Base-by-base conservation (phyloP, 2,329 filamentous ascomycete species). In the Chrysosphaeria jannelii region DNA sequence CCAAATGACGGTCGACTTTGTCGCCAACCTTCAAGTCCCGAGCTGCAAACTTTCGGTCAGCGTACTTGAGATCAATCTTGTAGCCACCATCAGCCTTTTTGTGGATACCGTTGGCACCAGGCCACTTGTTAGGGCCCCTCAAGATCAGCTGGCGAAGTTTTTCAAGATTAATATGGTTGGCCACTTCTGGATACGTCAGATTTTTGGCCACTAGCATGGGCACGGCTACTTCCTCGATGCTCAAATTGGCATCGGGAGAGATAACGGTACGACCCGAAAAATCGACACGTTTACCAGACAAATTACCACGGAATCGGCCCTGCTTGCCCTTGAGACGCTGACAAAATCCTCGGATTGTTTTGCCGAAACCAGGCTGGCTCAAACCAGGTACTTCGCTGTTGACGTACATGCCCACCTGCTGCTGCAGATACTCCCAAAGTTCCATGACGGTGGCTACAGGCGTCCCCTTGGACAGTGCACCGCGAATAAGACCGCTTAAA, bases 241-340 rank as follows among this genome's bases (percentile, higher is more conserved):
- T 66, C 23, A 97, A 44, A 35, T 97, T 97, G 3, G 85, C 85
- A 43, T 97, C 85, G 0, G 85, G 85, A 1, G 79, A 90, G 43
- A 97, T 97, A 43, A 97, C 85, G 1, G 85, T 97, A 41, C 85
- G 66, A 10, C 78, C 85, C 8, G 85, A 97, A 44, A 93, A 97
- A 40, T 97, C 81, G 25, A 97, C 85, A 57, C 85, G 81, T 46
- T 97, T 97, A 40, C 85, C 85, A 0, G 81, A 93, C 28, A 97
- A 45, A 36, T 97, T 97, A 28, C 88, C 85, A 47, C 85, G 69
- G 45, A 97, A 97, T 25, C 85, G 74, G 25, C 85, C 85, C 39
- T 93, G 81, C 39, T 97, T 97, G 34, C 85, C 85, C 46, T 97
- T 97, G 22, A 97, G 46, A 10, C 85, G 65, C 44, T 93, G 85